Evolutionary conservation across 2,329 filamentous ascomycete species (phyloP), one percentile per base, ranked within the genome.

Genomic region (Aspergillus sp.): DNA sequence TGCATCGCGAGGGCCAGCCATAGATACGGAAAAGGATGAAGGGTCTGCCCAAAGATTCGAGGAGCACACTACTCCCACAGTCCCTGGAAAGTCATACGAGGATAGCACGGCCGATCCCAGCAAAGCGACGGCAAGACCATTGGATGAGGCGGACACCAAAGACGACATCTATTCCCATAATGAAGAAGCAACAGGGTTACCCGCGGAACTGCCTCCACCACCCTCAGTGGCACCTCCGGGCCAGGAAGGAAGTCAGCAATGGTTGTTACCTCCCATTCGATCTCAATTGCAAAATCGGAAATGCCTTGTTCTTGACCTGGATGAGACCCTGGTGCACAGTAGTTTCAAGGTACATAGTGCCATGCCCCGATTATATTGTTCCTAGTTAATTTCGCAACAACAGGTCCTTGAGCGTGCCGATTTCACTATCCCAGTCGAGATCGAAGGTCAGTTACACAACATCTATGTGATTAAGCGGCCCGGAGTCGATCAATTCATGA

Each of bases 401-500:
- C 62, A 97, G 90, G 93, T 97, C 57, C 78, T 98, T 41, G 90
- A 97, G 62, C 91, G 97, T 75, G 93, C 93, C 48, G 93, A 98
- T 69, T 97, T 98, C 65, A 98, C 93, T 4, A 97, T 98, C 64
- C 93, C 93, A 0, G 93, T 98, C 29, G 93, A 98, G 63, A 98
- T 98, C 54, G 93, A 98, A 73, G 93, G 93, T 47, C 94, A 95
- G 68, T 97, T 94, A 65, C 93, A 98, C 72, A 98, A 98, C 62
- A 94, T 98, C 46, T 98, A 98, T 65, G 93, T 98, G 55, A 98
- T 98, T 68, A 98, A 98, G 73, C 82, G 93, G 60, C 93, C 93
- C n/a, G 93, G 93, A 45, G 93, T 98, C 19, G 93, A 98, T 64
- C 85, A 94, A 54, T 98, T 98, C 70, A 96, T 98, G 88, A 97